A percentile compares a stretch with the other conserved stretches of the same genome.
Evolutionary conservation across 345 rosid species (phyloP).

Genomic region (Aquilaria yunnanensis): DNA sequence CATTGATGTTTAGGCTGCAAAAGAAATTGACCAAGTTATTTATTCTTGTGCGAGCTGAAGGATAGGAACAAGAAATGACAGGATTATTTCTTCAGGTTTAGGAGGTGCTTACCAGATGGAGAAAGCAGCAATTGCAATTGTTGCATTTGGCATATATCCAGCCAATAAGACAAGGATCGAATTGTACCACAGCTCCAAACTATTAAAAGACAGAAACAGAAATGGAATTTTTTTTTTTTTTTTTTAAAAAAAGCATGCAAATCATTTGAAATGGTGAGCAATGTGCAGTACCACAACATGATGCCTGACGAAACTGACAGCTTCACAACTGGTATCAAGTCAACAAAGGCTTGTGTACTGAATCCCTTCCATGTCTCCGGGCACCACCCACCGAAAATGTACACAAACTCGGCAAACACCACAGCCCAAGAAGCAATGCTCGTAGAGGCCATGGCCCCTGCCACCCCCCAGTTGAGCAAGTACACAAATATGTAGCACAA

Average conservation of each 20-base stretch:
- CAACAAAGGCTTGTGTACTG: constrained; percentile 36
- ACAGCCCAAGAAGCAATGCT: constrained; percentile 33
- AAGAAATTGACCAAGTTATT: not conserved
- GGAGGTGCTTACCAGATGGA: constrained; percentile 67
- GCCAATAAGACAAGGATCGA: constrained; percentile 62
- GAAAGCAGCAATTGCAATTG: constrained; percentile 60
- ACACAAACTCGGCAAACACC: constrained; percentile 39
- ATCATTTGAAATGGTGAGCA: too few relatives aligned
- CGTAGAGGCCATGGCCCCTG: constrained; percentile 46
- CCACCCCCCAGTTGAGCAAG: constrained; percentile 34
- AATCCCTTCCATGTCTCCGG: constrained; percentile 54
- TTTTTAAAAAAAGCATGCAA: not conserved
- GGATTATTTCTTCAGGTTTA: too few relatives aligned
- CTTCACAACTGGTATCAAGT: constrained; percentile 40
- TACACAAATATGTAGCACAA: constrained; percentile 40
- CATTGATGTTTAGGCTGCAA: constrained; percentile 25
- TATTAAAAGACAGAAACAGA: constrained; percentile 9
- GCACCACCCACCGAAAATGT: constrained; percentile 60
- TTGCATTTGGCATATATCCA: constrained; percentile 64
- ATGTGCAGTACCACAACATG: constrained; percentile 40
- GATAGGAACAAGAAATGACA: not conserved
- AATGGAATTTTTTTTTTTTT: too few relatives aligned
- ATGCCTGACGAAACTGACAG: constrained; percentile 56
- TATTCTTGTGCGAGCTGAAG: too few relatives aligned
- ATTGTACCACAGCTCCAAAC: constrained; percentile 82